phyloP scores from a whole-genome alignment of 345 rosid species.

The Arabidopsis suecica region DNA sequence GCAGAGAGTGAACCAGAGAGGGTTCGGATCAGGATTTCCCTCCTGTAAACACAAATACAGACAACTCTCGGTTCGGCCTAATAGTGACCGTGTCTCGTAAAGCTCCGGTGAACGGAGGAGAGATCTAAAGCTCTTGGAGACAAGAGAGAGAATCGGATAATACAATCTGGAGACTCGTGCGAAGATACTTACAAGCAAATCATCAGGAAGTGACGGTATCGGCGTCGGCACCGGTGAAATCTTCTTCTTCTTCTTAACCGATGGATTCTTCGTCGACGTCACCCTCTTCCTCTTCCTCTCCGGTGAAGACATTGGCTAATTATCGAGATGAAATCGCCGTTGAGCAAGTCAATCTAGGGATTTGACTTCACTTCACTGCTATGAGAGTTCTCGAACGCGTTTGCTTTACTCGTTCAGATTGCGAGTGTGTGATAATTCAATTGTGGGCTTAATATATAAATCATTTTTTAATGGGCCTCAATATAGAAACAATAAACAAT shows the following conservation, averaged over 20 bases:
- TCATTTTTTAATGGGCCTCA: neutral
- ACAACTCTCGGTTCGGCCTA: constrained; percentile 29
- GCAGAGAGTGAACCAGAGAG: constrained; percentile 11
- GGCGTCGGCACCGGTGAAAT: neutral
- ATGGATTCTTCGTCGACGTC: neutral
- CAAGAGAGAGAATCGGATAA: constrained; percentile 58
- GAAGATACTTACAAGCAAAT: neutral
- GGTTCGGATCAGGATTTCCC: neutral
- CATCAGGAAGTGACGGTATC: constrained; percentile 7
- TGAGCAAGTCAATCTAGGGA: neutral
- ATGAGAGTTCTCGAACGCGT: neutral
- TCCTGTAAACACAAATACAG: constrained; percentile 2
- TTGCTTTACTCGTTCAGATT: neutral
- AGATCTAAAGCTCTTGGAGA: constrained; percentile 58
- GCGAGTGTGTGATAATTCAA: neutral
- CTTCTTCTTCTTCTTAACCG: neutral
- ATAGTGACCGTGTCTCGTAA: constrained; percentile 52
- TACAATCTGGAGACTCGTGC: constrained; percentile 54
- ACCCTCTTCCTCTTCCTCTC: neutral
- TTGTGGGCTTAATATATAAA: neutral
- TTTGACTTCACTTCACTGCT: neutral
- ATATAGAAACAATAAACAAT: too few species aligned
- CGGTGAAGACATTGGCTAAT: neutral
- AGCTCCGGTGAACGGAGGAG: constrained; percentile 57
- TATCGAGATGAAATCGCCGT: neutral